These are phyloP conservation scores for Rheum nobile DNA, from an alignment of 148 eudicot genomes.

Conservation along the genomic window DNA sequence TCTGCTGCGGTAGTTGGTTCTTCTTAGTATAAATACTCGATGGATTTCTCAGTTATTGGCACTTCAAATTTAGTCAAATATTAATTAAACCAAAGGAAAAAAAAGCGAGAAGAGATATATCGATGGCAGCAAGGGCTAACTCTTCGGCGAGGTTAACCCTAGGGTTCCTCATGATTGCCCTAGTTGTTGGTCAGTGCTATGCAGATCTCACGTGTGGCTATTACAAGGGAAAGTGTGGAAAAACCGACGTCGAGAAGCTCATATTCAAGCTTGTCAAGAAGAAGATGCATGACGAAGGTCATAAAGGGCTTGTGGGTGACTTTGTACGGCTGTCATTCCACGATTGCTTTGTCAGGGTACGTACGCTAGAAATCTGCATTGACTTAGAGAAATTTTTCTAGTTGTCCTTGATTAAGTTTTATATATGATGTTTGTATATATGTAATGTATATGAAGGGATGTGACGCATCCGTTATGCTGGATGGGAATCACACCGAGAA, in stretches of 20 bases:
- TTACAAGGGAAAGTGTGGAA: neutral
- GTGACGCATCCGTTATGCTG: slow-evolving; percentile 71
- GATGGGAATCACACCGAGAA: slow-evolving; percentile 61
- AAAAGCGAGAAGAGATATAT: neutral
- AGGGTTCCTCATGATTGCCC: neutral
- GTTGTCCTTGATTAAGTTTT: too few species aligned
- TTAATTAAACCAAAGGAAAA: too few species aligned
- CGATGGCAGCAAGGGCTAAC: neutral
- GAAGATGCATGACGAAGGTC: neutral
- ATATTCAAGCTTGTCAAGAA: neutral
- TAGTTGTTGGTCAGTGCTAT: neutral
- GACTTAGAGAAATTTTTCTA: neutral
- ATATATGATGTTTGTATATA: neutral
- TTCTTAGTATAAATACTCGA: neutral
- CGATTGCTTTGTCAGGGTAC: neutral
- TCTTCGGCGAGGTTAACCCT: neutral
- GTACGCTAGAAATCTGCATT: too few species aligned
- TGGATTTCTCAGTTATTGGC: neutral
- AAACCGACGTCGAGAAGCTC: neutral
- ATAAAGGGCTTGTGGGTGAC: neutral
- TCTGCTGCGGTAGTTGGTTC: too few species aligned
- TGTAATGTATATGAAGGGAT: slow-evolving; percentile 39
- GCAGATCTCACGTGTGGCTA: neutral
- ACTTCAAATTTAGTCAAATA: neutral
- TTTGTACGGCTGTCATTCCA: neutral